Base-by-base conservation (phyloP, 2,329 filamentous ascomycete genomes). In the Sporothrix humicola region DNA sequence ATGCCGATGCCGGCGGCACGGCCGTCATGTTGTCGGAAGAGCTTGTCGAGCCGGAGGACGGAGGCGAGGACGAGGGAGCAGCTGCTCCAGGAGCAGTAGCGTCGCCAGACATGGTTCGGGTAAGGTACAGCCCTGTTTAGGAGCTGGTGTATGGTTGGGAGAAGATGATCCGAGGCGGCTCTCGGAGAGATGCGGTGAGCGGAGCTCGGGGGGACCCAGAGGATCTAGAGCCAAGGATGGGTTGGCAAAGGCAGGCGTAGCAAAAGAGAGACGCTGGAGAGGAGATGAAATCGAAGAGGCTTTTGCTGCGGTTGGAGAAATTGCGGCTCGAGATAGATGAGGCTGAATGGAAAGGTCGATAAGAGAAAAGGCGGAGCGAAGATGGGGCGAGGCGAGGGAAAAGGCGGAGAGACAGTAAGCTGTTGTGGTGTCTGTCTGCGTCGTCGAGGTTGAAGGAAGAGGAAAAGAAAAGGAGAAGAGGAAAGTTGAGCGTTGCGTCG, bases 21-120 rank as follows among this genome's bases (percentile, higher is more conserved):
- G 42, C 17, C 46, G 69, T 58, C 69, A 63, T 71, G 20, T n/a
- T 48, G 31, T 50, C 69, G 54, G 42, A 10, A 26, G 56, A 42
- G 3, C 10, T 42, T n/a, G 23, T 17, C 9, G 50, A 52, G 31
- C 1, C 1, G 63, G 63, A 31, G n/a, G 63, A 26, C 10, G n/a
- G 56, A 59, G 37, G 26, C 2, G 65, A n/a, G 3, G 65, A 50
- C 17, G 65, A 68, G 13, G 66, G 17, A 17, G 48, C 26, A 7
- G 48, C 48, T 31, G 69, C 56, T 50, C 44, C 69, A 15, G 46
- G 44, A 71, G 17, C 26, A 63, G 17, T n/a, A 63, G 69, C 56
- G 44, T 61, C 69, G 69, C 69, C 44, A 26, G 69, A 71, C 69
- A 72, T 72, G 56, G 17, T 48, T 72, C 26, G 44, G 52, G 44